Evolutionary conservation across 371 early-diverging fungal genomes (phyloP), one percentile per base, ranked within the genome.

Genomic region (Saksenaea oblongispora): DNA sequence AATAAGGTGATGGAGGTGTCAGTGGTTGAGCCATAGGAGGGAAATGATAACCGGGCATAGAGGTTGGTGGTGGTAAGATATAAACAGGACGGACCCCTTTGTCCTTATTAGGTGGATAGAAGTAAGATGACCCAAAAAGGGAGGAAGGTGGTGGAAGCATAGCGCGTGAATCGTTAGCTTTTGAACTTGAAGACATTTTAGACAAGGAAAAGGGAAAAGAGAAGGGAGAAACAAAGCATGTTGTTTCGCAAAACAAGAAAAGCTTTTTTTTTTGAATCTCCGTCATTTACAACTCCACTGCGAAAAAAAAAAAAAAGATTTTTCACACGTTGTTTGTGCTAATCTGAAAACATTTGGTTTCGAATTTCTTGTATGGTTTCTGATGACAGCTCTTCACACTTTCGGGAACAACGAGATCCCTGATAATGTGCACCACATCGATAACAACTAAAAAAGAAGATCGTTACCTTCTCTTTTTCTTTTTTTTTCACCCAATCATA

Each of bases 11-110:
- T n/a, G 51, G 51, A 8, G 51, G 51, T 47, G 51, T 47, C 51
- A 47, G 22, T 47, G 51, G 51, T 47, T 47, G 51, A 22, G 18
- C 22, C n/a, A 47, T 47, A 22, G 51, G 51, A 47, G 51, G 69
- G 47, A 65, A 62, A 59, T 67, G 73, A 35, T 73, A 75, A 14
- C 79, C 78, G 42, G 73, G 71, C 18, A 76, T 44, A 34, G 71
- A 70, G 15, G 76, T 70, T 22, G 76, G 79, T 26, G 79, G 79
- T 22, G 79, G 79, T 34, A 79, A 53, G 5, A 79, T 74, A 51
- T 70, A 79, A 7, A 71, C 63, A 36, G 79, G 72, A 61, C 75
- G 64, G n/a, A 54, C 51, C 2, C 51, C 51, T 47, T 47, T 47
- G 10, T 47, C 51, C 51, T 47, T 47, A 22, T 17, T 47, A 22